phyloP scores from a whole-genome alignment of 345 rosid genomes.

The Mallotus nudiflorus region DNA sequence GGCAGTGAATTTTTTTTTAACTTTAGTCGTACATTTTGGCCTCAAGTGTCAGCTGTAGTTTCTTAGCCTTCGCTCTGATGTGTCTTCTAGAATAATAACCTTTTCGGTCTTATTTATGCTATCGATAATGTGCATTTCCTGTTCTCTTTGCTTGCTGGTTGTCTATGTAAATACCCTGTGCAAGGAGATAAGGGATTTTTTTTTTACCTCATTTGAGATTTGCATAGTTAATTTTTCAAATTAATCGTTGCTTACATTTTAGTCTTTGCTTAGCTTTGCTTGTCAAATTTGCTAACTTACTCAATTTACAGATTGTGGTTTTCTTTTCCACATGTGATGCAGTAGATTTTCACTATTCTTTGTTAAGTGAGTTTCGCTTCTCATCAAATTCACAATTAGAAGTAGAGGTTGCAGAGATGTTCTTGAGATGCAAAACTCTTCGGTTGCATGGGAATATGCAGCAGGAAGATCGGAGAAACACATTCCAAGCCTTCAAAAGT shows the following conservation, averaged over 20 bases:
- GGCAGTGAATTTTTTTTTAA: not conserved
- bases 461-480: conserved; percentile 80
- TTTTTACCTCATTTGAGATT: not conserved
- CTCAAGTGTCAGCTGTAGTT: not conserved
- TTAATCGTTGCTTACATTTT: too few species aligned
- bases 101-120: not conserved
- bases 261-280: conserved; percentile 5
- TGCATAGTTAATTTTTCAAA: not conserved
- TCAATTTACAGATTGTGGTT: conserved; percentile 71
- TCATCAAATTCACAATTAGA: conserved; percentile 51
- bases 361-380: conserved; percentile 69
- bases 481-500: conserved; percentile 69
- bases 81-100: not conserved
- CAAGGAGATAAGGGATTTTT: not conserved
- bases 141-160: not conserved
- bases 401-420: conserved; percentile 42
- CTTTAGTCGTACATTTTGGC: not conserved
- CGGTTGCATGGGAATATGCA: conserved; percentile 92
- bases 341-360: conserved; percentile 89
- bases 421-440: conserved; percentile 69
- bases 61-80: not conserved
- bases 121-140: not conserved
- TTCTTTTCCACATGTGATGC: conserved; percentile 98
- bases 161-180: not conserved
- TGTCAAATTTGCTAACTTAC: conserved; percentile 16